A percentile compares a stretch with the other conserved stretches of the same genome.
phyloP scores from a whole-genome alignment of 768 basidiomycete species.

The Calvatia gigantea region DNA sequence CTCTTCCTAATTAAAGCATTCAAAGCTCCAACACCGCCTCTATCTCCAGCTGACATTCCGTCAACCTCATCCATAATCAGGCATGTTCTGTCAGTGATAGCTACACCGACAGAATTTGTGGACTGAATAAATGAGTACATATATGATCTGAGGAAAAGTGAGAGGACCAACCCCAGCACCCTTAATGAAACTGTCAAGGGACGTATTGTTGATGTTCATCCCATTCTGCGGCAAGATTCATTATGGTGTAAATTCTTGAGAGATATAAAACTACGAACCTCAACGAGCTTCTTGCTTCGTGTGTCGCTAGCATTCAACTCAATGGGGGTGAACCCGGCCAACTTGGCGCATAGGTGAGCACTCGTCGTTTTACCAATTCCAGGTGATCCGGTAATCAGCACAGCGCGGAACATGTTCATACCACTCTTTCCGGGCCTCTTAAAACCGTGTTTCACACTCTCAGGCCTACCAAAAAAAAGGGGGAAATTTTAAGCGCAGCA shows the following conservation, averaged over 20 bases:
- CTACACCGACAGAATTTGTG: conserved; percentile 69
- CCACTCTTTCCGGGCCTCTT: conserved; percentile 93
- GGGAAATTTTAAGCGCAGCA: neutral
- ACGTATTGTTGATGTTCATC: conserved; percentile 87
- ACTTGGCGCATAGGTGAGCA: conserved; percentile 87
- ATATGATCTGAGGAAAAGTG: neutral
- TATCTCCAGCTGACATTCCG: conserved; percentile 97
- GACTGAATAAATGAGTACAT: conserved; percentile 11
- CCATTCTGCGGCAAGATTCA: conserved; percentile 65
- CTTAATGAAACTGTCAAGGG: conserved; percentile 81
- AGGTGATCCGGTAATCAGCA: conserved; percentile 90
- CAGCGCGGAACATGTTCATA: conserved; percentile 82
- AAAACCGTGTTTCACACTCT: conserved; percentile 70
- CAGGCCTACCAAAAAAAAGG: conserved; percentile 52
- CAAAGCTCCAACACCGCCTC: conserved; percentile 93
- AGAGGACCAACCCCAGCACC: conserved; percentile 43
- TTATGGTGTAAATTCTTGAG: no score
- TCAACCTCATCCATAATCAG: conserved; percentile 99
- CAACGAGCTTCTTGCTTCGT: conserved; percentile 94
- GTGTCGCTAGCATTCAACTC: conserved; percentile 97
- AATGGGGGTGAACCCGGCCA: conserved; percentile 89
- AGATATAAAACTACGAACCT: conserved; percentile 45
- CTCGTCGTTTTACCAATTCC: conserved; percentile 98
- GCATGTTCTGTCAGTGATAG: conserved; percentile 76
- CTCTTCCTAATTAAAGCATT: conserved; percentile 92